phyloP scores from a whole-genome alignment of 208 protist species.

The Trypanosoma congolense region DNA sequence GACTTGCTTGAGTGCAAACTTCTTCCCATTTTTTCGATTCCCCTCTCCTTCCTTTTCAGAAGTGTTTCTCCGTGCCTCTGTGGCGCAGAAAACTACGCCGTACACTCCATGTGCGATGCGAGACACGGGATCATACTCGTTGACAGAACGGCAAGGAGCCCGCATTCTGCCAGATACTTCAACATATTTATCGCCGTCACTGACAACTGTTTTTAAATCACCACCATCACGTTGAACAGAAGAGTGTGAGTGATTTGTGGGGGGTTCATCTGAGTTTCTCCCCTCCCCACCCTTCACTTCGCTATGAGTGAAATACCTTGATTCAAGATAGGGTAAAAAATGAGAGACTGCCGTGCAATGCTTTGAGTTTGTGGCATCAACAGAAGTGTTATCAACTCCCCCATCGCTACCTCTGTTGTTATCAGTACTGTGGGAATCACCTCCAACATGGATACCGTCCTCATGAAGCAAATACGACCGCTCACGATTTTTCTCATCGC shows the following conservation, averaged over 20 bases:
- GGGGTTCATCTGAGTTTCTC: background rate
- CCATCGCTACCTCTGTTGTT: background rate
- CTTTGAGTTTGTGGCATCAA: background rate
- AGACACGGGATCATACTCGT: conserved; percentile 46
- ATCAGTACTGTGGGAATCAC: background rate
- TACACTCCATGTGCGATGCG: conserved; percentile 77
- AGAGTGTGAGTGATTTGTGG: background rate
- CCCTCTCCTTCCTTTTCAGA: background rate
- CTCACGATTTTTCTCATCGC: too few relatives aligned
- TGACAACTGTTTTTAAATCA: background rate
- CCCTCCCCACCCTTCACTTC: conserved; percentile 1
- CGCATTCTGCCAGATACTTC: conserved; percentile 31
- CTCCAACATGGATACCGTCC: background rate
- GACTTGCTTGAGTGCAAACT: conserved; percentile 78
- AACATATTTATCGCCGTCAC: conserved; percentile 14
- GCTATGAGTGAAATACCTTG: conserved; percentile 16
- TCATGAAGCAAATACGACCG: too few relatives aligned
- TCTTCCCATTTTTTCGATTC: conserved; percentile 8
- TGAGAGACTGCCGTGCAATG: conserved; percentile 15
- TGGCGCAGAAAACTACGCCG: conserved; percentile 73
- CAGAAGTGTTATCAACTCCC: background rate
- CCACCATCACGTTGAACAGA: background rate
- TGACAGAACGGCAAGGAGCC: conserved; percentile 47
- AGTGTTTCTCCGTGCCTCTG: background rate
- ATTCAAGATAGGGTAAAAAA: conserved; percentile 16